phyloP scores from a whole-genome alignment of 2,329 filamentous ascomycete genomes.

The Emmonsiellopsis sp. region DNA sequence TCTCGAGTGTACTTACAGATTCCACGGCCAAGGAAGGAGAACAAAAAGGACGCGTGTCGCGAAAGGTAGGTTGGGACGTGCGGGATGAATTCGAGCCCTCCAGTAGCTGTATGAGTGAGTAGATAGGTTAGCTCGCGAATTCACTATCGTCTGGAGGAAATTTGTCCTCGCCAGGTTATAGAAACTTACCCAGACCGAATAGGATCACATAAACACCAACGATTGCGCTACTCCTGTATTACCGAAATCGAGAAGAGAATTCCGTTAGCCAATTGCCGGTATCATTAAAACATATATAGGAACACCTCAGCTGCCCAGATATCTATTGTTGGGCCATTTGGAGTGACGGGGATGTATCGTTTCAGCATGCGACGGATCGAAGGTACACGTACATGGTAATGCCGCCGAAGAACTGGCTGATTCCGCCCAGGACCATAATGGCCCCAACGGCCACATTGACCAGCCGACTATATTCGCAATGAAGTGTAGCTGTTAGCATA shows the following conservation, averaged over 20 bases:
- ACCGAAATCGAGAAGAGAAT: not conserved
- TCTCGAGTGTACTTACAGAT: slow-evolving; percentile 58
- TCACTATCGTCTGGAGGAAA: not conserved
- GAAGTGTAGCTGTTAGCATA: slow-evolving; percentile 18
- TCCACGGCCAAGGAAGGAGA: slow-evolving; percentile 92
- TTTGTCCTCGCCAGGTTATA: not conserved
- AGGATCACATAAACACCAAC: slow-evolving; percentile 80
- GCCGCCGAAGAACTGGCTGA: slow-evolving; percentile 38
- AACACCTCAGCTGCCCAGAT: no score
- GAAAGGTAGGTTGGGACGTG: slow-evolving; percentile 85
- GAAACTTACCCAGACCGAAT: slow-evolving; percentile 67
- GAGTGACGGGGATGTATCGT: no score
- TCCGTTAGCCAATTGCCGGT: not conserved
- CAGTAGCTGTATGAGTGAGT: slow-evolving; percentile 45
- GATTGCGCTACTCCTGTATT: slow-evolving; percentile 58
- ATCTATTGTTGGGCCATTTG: no score
- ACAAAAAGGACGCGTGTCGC: slow-evolving; percentile 93
- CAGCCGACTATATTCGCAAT: slow-evolving; percentile 58
- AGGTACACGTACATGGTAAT: slow-evolving; percentile 17
- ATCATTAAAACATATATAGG: no score
- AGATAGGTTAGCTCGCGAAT: not conserved
- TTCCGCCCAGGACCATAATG: slow-evolving; percentile 78
- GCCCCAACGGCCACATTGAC: slow-evolving; percentile 84
- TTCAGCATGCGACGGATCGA: not conserved
- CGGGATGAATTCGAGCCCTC: slow-evolving; percentile 67